These are phyloP conservation scores for Colletotrichum sp. DNA, from an alignment of 2,329 filamentous ascomycete genomes.

Conservation along the genomic window DNA sequence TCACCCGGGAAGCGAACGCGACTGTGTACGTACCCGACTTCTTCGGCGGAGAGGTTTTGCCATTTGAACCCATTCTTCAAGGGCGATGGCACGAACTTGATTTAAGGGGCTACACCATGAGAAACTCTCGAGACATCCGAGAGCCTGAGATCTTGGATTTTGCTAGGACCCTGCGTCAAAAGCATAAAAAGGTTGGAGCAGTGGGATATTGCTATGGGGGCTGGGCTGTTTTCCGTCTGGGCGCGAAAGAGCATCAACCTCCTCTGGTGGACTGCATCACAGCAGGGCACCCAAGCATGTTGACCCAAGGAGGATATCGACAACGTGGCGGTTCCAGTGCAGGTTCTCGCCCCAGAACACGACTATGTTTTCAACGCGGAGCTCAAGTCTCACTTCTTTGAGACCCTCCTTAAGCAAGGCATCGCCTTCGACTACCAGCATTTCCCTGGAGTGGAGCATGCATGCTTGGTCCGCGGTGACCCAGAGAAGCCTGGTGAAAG, in stretches of 20 bases:
- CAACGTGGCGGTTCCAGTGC: slow-evolving; percentile 48
- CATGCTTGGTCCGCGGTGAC: slow-evolving; percentile 43
- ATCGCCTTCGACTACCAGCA: slow-evolving; percentile 49
- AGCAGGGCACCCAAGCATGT: slow-evolving; percentile 46
- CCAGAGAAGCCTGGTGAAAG: slow-evolving; percentile 36
- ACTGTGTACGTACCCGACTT: slow-evolving; percentile 47
- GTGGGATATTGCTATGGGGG: slow-evolving; percentile 57
- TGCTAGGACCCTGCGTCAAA: slow-evolving; percentile 36
- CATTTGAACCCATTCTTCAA: slow-evolving; percentile 28
- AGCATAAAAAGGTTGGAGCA: slow-evolving; percentile 41
- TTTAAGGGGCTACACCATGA: slow-evolving; percentile 37
- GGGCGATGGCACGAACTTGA: slow-evolving; percentile 38
- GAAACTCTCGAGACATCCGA: slow-evolving; percentile 39
- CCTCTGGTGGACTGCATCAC: slow-evolving; percentile 49
- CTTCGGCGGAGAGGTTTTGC: slow-evolving; percentile 38
- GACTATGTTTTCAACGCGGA: slow-evolving; percentile 45
- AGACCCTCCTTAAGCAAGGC: slow-evolving; percentile 35
- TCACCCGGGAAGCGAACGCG: slow-evolving; percentile 44
- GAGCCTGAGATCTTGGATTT: slow-evolving; percentile 43
- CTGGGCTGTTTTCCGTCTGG: slow-evolving; percentile 54
- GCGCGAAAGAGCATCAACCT: slow-evolving; percentile 33
- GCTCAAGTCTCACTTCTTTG: slow-evolving; percentile 43
- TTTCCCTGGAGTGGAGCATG: slow-evolving; percentile 49
- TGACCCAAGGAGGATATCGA: slow-evolving; percentile 51
- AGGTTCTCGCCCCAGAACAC: slow-evolving; percentile 54